Percentiles rank a stretch among this genome's conserved stretches.
phyloP scores from a whole-genome alignment of 805 yeast genomes.

The Metschnikowia similis region DNA sequence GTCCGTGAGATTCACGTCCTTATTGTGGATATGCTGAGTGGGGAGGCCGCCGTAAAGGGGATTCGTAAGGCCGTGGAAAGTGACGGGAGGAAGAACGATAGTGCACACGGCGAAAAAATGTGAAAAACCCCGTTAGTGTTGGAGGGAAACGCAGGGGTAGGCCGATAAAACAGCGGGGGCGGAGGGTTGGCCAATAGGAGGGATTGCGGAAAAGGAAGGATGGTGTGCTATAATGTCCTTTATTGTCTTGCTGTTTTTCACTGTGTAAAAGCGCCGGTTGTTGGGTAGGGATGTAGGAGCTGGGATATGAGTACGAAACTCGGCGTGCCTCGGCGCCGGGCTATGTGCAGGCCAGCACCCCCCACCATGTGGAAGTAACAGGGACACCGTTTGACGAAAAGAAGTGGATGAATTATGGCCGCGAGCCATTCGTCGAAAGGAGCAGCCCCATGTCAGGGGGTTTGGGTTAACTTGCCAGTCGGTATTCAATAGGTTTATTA shows the following conservation, averaged over 20 bases:
- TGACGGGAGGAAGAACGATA: background rate
- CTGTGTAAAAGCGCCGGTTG: background rate
- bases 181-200: background rate
- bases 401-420: too few relatives aligned
- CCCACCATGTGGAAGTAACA: too few relatives aligned
- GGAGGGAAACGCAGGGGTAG: background rate
- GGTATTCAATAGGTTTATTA: background rate
- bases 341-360: background rate
- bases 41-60: background rate
- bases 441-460: too few relatives aligned
- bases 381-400: too few relatives aligned
- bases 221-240: background rate
- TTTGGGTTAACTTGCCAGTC: too few relatives aligned
- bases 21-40: background rate
- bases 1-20: background rate
- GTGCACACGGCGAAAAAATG: slow-evolving; percentile 1
- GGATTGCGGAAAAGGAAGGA: too few relatives aligned
- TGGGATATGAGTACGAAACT: background rate
- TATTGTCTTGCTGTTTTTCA: background rate
- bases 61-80: background rate
- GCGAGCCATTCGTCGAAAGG: too few relatives aligned
- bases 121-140: background rate
- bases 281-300: background rate
- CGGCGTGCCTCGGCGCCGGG: slow-evolving; percentile 2
- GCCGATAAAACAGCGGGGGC: too few relatives aligned